Evolutionary conservation across 495 filamentous ascomycete species (phyloP).

Genomic region (Jackrogersella minutella): DNA sequence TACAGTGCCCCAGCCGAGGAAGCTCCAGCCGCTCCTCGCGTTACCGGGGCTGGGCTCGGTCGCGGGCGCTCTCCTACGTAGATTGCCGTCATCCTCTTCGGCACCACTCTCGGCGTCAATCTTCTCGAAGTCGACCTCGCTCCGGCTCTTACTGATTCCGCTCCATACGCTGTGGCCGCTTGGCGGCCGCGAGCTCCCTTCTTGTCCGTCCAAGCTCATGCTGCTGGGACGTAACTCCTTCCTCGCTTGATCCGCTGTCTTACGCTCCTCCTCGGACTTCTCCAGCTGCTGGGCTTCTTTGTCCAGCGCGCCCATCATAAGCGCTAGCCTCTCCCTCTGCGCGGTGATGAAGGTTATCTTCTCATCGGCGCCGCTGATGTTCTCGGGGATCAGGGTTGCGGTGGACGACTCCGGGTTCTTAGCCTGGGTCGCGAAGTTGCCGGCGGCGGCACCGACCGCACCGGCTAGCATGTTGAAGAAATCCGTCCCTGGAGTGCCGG

Average conservation of each 20-base stretch:
- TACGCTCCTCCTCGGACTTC: conserved; percentile 49
- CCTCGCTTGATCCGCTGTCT: conserved; percentile 30
- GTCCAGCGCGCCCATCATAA: conserved; percentile 76
- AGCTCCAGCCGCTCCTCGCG: conserved; percentile 61
- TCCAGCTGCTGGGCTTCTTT: conserved; percentile 67
- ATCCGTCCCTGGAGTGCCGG: conserved; percentile 61
- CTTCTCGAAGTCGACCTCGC: conserved; percentile 82
- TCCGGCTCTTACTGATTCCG: conserved; percentile 72
- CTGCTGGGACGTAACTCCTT: conserved; percentile 35
- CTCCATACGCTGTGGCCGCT: conserved; percentile 59
- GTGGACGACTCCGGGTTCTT: conserved; percentile 59
- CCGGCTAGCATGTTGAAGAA: conserved; percentile 80
- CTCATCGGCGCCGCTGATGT: conserved; percentile 67
- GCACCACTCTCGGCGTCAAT: conserved; percentile 75
- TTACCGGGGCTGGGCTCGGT: conserved; percentile 19
- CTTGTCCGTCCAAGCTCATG: conserved; percentile 45
- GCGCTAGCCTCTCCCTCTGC: conserved; percentile 75
- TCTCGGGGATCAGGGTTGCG: conserved; percentile 71
- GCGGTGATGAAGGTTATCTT: conserved; percentile 73
- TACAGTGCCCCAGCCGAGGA: conserved; percentile 63
- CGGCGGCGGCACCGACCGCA: conserved; percentile 59
- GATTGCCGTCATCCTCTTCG: conserved; percentile 53
- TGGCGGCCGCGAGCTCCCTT: conserved; percentile 45
- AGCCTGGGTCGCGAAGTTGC: conserved; percentile 6
- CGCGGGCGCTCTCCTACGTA: conserved; percentile 35